Evolutionary conservation across 257 asterid genomes (phyloP).

Genomic region (Solanum clarkiae): DNA sequence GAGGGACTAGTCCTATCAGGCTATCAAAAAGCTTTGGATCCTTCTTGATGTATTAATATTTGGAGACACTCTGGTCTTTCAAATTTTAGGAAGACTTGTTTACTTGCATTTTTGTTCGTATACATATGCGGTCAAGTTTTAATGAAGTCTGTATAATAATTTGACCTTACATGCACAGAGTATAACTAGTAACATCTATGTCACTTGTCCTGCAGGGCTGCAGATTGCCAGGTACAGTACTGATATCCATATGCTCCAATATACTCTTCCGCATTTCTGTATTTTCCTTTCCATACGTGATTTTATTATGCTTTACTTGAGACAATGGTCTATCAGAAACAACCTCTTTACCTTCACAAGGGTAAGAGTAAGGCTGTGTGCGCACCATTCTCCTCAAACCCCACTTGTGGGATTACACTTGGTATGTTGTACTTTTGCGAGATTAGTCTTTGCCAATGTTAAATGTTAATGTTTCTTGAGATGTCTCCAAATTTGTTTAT

Average conservation of each 20-base stretch:
- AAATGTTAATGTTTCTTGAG: not conserved
- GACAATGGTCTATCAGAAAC: not conserved
- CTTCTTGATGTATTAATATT: not conserved
- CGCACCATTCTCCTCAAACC: not conserved
- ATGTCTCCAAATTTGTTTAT: not conserved
- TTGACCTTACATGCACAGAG: not conserved
- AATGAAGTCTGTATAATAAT: not conserved
- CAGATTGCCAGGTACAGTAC: slow-evolving; percentile 64
- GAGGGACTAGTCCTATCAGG: not conserved
- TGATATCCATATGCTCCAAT: not conserved
- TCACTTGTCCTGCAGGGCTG: slow-evolving; percentile 57
- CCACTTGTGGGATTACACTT: not conserved
- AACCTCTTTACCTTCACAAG: not conserved
- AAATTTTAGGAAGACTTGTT: not conserved
- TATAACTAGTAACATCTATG: slow-evolving; percentile 5
- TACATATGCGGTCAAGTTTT: not conserved
- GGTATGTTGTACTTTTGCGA: not conserved
- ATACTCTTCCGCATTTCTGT: not conserved
- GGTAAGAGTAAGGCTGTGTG: not conserved
- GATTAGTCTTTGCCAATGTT: not conserved
- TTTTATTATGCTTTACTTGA: not conserved
- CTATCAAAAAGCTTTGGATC: not conserved
- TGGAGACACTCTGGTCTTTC: not conserved
- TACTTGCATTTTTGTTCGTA: not conserved
- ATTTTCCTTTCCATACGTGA: not conserved